Percentiles rank a stretch among this genome's conserved stretches.
phyloP scores from a whole-genome alignment of 2,329 filamentous ascomycete species.

The Drechslerella dactyloides region DNA sequence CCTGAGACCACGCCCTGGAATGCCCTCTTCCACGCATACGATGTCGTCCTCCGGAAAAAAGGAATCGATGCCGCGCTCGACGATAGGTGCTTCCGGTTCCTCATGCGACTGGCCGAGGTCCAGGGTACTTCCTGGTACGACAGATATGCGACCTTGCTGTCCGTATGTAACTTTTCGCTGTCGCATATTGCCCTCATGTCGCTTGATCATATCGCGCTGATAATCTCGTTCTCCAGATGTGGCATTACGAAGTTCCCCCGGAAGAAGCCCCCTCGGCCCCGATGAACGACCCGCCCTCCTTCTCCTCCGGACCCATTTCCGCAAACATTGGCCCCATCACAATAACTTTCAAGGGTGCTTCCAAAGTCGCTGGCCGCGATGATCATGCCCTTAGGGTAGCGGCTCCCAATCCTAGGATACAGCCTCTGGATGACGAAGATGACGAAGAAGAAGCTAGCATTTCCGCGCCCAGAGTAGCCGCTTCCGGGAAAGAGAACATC shows the following conservation, averaged over 20 bases:
- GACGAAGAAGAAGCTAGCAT: constrained; percentile 6
- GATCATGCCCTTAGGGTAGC: neutral
- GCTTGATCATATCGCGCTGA: neutral
- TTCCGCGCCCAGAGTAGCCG: constrained; percentile 6
- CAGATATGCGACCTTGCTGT: constrained; percentile 43
- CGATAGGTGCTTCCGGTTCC: constrained; percentile 49
- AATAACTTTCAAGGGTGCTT: constrained; percentile 35
- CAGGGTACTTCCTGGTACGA: constrained; percentile 49
- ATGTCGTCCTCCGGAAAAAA: constrained; percentile 46
- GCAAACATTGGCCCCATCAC: constrained; percentile 43
- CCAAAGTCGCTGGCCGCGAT: constrained; percentile 10
- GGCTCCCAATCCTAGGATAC: constrained; percentile 24
- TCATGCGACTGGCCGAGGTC: constrained; percentile 50
- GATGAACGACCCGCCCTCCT: constrained; percentile 32
- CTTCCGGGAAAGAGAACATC: constrained; percentile 14
- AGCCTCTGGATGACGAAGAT: constrained; percentile 10
- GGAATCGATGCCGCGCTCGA: constrained; percentile 49
- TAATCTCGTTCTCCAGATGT: constrained; percentile 22
- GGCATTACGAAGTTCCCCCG: constrained; percentile 45
- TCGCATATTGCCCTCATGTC: neutral
- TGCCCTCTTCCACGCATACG: constrained; percentile 49
- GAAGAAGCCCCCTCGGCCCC: constrained; percentile 29
- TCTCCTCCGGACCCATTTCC: constrained; percentile 29
- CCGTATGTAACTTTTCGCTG: constrained; percentile 18
- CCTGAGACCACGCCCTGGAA: constrained; percentile 51